Evolutionary conservation across 306 rosid genomes (phyloP).

Genomic region (Vigna trinervia): DNA sequence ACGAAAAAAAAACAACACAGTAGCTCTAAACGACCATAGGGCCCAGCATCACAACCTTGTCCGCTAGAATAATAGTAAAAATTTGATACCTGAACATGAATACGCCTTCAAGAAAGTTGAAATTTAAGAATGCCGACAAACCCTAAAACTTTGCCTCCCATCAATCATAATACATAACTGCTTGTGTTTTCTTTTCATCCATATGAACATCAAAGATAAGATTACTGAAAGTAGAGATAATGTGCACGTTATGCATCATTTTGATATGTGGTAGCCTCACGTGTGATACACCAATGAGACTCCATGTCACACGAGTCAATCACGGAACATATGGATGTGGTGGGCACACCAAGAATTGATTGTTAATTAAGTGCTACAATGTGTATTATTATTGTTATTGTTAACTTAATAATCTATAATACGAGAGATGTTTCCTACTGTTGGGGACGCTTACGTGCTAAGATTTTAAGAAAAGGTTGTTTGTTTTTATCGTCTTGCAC

Average conservation of each 20-base stretch:
- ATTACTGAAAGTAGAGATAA: constrained; percentile 13
- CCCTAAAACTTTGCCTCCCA: constrained; percentile 29
- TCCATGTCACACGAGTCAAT: constrained; percentile 58
- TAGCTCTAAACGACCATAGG: constrained; percentile 37
- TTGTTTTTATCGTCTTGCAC: constrained; percentile 52
- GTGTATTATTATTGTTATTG: neutral
- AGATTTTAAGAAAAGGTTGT: constrained; percentile 64
- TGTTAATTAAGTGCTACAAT: too few species aligned
- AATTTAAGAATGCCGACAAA: constrained; percentile 51
- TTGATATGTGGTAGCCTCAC: constrained; percentile 50
- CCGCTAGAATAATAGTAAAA: constrained; percentile 42
- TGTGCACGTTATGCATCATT: constrained; percentile 23
- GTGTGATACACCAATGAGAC: constrained; percentile 48
- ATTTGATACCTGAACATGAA: constrained; percentile 47
- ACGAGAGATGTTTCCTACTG: constrained; percentile 3
- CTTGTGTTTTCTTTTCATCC: constrained; percentile 34
- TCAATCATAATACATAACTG: constrained; percentile 53
- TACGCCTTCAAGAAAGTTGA: constrained; percentile 38
- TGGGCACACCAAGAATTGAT: constrained; percentile 31
- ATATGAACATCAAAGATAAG: constrained; percentile 23
- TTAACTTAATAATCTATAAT: constrained; percentile 32
- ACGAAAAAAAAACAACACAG: constrained; percentile 16
- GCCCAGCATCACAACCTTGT: constrained; percentile 52
- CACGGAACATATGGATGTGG: constrained; percentile 57
- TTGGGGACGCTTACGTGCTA: constrained; percentile 35